Evolutionary conservation across 164 flowering plant species (phyloP).

Genomic region (Berberis vulgaris): DNA sequence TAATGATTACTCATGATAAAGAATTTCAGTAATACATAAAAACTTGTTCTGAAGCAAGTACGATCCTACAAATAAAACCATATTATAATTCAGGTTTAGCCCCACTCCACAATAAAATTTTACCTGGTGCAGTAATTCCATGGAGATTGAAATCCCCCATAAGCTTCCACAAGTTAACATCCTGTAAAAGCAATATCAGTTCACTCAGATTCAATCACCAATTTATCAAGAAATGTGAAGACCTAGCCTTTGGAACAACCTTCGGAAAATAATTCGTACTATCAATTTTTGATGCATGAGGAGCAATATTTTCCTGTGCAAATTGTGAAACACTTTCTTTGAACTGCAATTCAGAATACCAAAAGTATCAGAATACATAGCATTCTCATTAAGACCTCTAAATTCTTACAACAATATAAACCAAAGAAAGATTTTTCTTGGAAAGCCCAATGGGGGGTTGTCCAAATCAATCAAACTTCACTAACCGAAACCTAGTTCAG

Average conservation of each 20-base stretch:
- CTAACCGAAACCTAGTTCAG: too few relatives aligned
- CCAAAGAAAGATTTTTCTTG: too few relatives aligned
- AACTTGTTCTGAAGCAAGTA: too few relatives aligned
- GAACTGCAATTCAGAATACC: slow-evolving; percentile 39
- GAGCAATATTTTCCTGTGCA: slow-evolving; percentile 85
- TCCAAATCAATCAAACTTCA: too few relatives aligned
- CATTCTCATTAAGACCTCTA: not conserved
- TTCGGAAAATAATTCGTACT: slow-evolving; percentile 72
- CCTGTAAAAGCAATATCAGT: slow-evolving; percentile 29
- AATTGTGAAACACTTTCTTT: slow-evolving; percentile 89
- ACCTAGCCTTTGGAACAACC: slow-evolving; percentile 25
- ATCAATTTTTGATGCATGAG: slow-evolving; percentile 76
- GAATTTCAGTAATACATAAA: too few relatives aligned
- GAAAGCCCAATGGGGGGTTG: too few relatives aligned
- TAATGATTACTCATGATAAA: too few relatives aligned
- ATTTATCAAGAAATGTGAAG: not conserved
- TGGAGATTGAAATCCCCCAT: slow-evolving; percentile 97
- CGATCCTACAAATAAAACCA: too few relatives aligned
- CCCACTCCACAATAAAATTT: not conserved
- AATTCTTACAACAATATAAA: too few relatives aligned
- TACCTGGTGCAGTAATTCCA: slow-evolving; percentile 98
- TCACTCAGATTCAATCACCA: not conserved
- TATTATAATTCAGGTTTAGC: too few relatives aligned
- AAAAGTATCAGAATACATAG: slow-evolving; percentile 1
- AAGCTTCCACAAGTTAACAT: slow-evolving; percentile 89